Conservation (phyloP, 1,139 yeast species). For the Saccharomyces hybrid region DNA sequence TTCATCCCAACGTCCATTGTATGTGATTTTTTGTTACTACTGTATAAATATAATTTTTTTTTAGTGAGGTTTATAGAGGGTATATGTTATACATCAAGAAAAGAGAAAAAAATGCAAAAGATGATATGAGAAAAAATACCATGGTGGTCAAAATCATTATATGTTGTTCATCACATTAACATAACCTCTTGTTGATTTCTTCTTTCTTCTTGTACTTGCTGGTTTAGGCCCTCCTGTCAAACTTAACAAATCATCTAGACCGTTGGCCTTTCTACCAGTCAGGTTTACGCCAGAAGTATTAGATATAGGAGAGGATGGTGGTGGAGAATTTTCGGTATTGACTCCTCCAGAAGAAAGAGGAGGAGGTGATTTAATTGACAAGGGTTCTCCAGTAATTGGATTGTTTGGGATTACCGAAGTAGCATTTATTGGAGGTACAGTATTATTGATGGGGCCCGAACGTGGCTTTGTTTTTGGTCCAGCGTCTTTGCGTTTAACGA, state of each 20-base stretch:
- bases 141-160: slow-evolving; percentile 3
- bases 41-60: not conserved
- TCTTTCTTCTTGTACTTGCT: slow-evolving; percentile 37
- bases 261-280: slow-evolving; percentile 34
- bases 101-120: not conserved
- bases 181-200: slow-evolving; percentile 61
- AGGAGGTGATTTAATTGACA: not conserved
- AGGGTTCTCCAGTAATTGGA: not conserved
- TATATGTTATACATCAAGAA: not conserved
- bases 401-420: slow-evolving; percentile 2
- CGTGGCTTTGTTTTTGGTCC: slow-evolving; percentile 35
- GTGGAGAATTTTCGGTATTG: not conserved
- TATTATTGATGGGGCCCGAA: not conserved
- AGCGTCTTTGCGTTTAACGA: slow-evolving; percentile 36
- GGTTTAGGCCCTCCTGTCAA: slow-evolving; percentile 27
- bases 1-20: no score
- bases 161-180: slow-evolving; percentile 63
- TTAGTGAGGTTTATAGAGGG: not conserved
- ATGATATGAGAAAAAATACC: not conserved
- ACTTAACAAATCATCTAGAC: slow-evolving; percentile 62
- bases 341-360: not conserved
- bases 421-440: not conserved
- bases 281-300: slow-evolving; percentile 8
- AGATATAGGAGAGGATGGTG: slow-evolving; percentile 9
- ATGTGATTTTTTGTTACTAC: no score